Percentiles rank a stretch among this genome's conserved stretches.
These are phyloP conservation scores for Thelonectria blattea DNA, from an alignment of 2,329 filamentous ascomycete genomes.

Conservation along the genomic window DNA sequence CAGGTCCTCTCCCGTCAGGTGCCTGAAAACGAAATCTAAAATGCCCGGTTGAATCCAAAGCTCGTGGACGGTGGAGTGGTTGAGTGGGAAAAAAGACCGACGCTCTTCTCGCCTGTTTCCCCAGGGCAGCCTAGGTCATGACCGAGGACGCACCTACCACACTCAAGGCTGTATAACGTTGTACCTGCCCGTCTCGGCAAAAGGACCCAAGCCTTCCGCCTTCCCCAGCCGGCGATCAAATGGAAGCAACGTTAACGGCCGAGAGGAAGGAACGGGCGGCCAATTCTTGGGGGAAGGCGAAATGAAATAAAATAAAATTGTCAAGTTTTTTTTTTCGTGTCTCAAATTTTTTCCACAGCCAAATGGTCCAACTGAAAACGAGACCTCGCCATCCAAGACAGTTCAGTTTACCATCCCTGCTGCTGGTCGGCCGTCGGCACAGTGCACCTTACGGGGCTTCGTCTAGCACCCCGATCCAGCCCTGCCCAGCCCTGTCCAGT, in stretches of 20 bases:
- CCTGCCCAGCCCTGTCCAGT: constrained; percentile 7
- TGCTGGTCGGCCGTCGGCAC: constrained; percentile 3
- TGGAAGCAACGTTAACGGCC: neutral
- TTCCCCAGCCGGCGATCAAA: constrained; percentile 1
- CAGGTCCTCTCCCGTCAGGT: too few relatives aligned
- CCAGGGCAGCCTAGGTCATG: constrained; percentile 6
- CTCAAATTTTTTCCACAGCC: neutral
- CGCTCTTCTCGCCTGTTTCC: neutral
- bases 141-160: constrained; percentile 18
- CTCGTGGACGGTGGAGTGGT: neutral
- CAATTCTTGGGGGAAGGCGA: neutral
- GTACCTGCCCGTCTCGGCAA: constrained; percentile 15
- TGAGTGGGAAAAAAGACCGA: too few relatives aligned
- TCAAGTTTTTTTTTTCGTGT: neutral
- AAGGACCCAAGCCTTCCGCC: constrained; percentile 17
- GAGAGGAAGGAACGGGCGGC: neutral
- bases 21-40: too few relatives aligned
- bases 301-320: neutral
- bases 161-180: constrained; percentile 12
- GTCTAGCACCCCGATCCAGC: constrained; percentile 16
- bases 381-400: neutral
- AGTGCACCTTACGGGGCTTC: constrained; percentile 6
- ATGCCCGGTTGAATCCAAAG: neutral
- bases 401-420: constrained; percentile 1
- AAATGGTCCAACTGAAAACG: neutral